A percentile compares a stretch with the other conserved stretches of the same genome.
phyloP scores from a whole-genome alignment of 176 grass and related monocot genomes.

The Oryza australiensis region DNA sequence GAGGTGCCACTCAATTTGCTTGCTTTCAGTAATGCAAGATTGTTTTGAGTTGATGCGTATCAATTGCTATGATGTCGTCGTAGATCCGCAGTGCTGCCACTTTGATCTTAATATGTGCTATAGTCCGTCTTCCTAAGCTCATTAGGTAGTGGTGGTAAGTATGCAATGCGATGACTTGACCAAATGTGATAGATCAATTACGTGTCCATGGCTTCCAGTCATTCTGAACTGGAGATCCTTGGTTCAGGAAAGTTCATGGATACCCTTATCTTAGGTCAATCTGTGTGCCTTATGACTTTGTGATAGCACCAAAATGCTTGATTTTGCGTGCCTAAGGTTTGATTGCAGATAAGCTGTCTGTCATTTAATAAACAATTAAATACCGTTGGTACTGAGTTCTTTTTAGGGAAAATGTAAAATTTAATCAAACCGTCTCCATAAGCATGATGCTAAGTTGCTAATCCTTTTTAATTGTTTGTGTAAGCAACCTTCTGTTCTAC shows the following conservation, averaged over 20 bases:
- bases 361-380: background rate
- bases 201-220: background rate
- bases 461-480: too few species aligned
- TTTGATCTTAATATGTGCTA: background rate
- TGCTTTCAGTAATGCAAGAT: background rate
- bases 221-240: background rate
- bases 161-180: background rate
- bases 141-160: too few species aligned
- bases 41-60: too few species aligned
- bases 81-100: background rate
- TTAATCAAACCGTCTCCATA: background rate
- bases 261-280: background rate
- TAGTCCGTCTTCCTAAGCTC: background rate
- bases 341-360: background rate
- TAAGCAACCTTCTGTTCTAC: too few species aligned
- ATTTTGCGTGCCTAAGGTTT: background rate
- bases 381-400: background rate
- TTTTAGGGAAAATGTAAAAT: background rate
- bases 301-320: background rate
- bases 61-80: rapidly evolving
- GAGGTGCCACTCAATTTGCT: conserved; percentile 48
- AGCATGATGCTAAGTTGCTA: background rate
- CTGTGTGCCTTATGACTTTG: background rate
- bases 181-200: background rate
- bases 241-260: background rate